Evolutionary conservation across 306 rosid species (phyloP), one percentile per base, ranked within the genome.

Genomic region (Abrus precatorius): DNA sequence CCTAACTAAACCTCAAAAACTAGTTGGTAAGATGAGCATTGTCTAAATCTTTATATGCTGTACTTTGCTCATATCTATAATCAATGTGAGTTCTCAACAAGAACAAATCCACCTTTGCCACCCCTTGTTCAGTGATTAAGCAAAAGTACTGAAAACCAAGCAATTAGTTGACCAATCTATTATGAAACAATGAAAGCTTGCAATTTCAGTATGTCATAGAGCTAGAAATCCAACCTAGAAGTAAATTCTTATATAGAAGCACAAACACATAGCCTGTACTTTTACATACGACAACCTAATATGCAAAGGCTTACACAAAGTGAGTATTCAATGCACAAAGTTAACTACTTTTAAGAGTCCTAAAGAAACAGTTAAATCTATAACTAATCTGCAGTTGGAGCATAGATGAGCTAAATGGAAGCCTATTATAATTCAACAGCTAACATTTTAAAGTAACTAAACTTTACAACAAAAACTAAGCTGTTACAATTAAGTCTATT

Each of bases 101-200:
- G 28, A 36, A 8, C 13, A 53, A 40, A 77, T 14, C 64, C 29
- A 65, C 72, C 65, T 53, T 3, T 52, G 54, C 69, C 47, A 55
- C 48, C 57, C 43, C 55, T 53, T 12, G 13, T 44, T 43, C 12
- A 28, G 29, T 53, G 28, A 67, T 44, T 64, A 30, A 32, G n/a
- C 61, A 67, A 32, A 33, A 78, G 32, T 33, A 7, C 48, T 30
- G 44, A 43, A 44, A 44, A 13, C 27, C 34, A 32, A 38, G 30
- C 33, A 27, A 36, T 72, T 41, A 38, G 12, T 48, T 43, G 0
- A 69, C 69, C 28, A 69, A 30, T 43, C 49, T 13, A 34, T 30
- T 7, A 33, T 33, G 53, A 52, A 40, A 54, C 9, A 63, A 32
- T 9, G 7, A 33, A 10, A 40, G 5, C 12, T 55, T 55, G 62